Evolutionary conservation across 2,329 filamentous ascomycete species (phyloP), one percentile per base, ranked within the genome.

Genomic region (Coniochaeta hoffmannii): DNA sequence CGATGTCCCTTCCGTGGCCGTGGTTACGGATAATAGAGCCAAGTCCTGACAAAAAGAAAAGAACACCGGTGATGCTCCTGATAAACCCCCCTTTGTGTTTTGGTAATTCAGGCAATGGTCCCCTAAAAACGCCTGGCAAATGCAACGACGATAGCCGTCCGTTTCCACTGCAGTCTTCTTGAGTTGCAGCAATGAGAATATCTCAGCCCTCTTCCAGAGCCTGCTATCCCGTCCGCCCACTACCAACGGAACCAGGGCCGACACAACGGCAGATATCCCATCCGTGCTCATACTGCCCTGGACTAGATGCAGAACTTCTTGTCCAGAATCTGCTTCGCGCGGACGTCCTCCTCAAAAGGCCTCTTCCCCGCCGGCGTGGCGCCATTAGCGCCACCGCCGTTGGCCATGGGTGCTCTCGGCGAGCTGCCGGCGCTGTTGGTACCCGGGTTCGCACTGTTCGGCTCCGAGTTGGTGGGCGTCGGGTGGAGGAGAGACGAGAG

Each of bases 401-500:
- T 60, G 68, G 68, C 59, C 76, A 28, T 22, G n/a, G 28, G 28
- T 15, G 50, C 50, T 38, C 50, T 73, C 10, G 78, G 76, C 53
- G 81, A 85, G 61, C 76, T 81, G 59, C 66, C 65, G 8, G 71
- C 73, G 61, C 76, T 76, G 60, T 68, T 68, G 50, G 64, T 72
- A 46, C 60, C 72, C 28, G 72, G 67, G 57, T 76, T 76, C 10
- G 71, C 73, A 61, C 71, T 76, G 58, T 66, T 73, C 32, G 73
- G 72, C 65, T 76, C 77, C 51, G 76, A 76, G 57, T 66, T 72
- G 14, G 74, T 64, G 1, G 74, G 69, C 1, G 75, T 75, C 2
- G 80, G 75, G 63, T 83, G 79, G n/a, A 79, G 68, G 9, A 81
- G 69, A 1, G 74, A 73, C 8, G 77, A 76, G 6, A 81, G 62